Evolutionary conservation across 768 basidiomycete species (phyloP).

Genomic region (Leccinellum luteum): DNA sequence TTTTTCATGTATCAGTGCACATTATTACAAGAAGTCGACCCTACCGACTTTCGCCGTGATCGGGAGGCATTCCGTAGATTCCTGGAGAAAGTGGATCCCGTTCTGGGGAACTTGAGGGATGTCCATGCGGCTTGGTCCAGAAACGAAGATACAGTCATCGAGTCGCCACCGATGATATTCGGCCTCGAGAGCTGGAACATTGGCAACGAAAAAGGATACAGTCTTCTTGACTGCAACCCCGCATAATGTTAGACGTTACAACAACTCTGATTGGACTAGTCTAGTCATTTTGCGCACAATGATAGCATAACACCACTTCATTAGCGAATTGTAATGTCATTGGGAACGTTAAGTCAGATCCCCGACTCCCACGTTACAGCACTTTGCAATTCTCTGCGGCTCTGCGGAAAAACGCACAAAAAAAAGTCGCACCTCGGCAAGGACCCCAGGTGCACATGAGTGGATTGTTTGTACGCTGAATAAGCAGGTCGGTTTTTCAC

Average conservation of each 20-base stretch:
- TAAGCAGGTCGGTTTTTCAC: no score
- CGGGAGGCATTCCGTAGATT: slow-evolving; percentile 36
- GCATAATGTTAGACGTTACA: not conserved
- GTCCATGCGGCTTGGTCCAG: slow-evolving; percentile 35
- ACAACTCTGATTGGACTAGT: not conserved
- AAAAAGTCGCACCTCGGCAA: no score
- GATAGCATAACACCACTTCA: not conserved
- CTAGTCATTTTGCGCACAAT: not conserved
- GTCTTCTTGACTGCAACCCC: slow-evolving; percentile 21
- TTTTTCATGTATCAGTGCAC: slow-evolving; percentile 34
- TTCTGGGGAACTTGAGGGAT: slow-evolving; percentile 47
- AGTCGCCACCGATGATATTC: slow-evolving; percentile 27
- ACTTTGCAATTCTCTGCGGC: no score
- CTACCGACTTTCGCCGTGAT: slow-evolving; percentile 44
- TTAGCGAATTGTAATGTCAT: not conserved
- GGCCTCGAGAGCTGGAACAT: slow-evolving; percentile 31
- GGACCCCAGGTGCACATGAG: no score
- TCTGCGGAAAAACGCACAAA: no score
- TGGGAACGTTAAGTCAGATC: not conserved
- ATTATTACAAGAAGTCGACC: slow-evolving; percentile 44
- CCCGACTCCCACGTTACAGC: no score
- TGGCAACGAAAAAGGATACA: slow-evolving; percentile 17
- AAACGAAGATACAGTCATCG: slow-evolving; percentile 18
- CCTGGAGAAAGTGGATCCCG: slow-evolving; percentile 38
- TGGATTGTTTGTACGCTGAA: no score